Evolutionary conservation across 2,329 filamentous ascomycete species (phyloP).

Genomic region (Fusarium graminum): DNA sequence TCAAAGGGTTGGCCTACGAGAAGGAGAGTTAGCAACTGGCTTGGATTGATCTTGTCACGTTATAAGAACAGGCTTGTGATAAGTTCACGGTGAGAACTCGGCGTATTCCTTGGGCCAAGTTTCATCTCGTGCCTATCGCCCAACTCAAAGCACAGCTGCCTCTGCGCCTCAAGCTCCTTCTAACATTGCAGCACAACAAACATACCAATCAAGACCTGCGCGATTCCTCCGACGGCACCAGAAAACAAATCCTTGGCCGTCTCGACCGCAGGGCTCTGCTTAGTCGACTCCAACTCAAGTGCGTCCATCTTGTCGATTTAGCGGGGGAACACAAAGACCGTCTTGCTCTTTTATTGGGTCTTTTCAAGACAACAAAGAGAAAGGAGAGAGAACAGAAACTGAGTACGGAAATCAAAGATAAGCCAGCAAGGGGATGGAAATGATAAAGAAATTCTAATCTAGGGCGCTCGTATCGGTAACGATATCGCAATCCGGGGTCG

Average conservation of each 20-base stretch:
- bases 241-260: constrained; percentile 91
- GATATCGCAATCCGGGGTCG: constrained; percentile 48
- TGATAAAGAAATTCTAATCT: constrained; percentile 22
- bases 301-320: constrained; percentile 47
- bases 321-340: constrained; percentile 7
- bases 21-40: constrained; percentile 16
- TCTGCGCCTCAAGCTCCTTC: not conserved
- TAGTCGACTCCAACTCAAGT: constrained; percentile 53
- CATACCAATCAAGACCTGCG: constrained; percentile 90
- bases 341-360: not conserved
- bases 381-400: not conserved
- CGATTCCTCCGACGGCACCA: constrained; percentile 90
- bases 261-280: constrained; percentile 61
- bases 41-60: not conserved
- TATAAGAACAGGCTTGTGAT: not conserved
- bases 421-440: constrained; percentile 7
- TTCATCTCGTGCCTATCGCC: not conserved
- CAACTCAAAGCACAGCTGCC: constrained; percentile 52
- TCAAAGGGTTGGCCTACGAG: constrained; percentile 78
- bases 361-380: not conserved
- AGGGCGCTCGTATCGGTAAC: constrained; percentile 11
- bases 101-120: constrained; percentile 20
- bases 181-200: not conserved
- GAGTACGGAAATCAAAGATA: constrained; percentile 7
- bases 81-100: constrained; percentile 26